A percentile compares a stretch with the other conserved stretches of the same genome.
phyloP scores from a whole-genome alignment of 768 basidiomycete species.

The Plicaturopsis crispa region DNA sequence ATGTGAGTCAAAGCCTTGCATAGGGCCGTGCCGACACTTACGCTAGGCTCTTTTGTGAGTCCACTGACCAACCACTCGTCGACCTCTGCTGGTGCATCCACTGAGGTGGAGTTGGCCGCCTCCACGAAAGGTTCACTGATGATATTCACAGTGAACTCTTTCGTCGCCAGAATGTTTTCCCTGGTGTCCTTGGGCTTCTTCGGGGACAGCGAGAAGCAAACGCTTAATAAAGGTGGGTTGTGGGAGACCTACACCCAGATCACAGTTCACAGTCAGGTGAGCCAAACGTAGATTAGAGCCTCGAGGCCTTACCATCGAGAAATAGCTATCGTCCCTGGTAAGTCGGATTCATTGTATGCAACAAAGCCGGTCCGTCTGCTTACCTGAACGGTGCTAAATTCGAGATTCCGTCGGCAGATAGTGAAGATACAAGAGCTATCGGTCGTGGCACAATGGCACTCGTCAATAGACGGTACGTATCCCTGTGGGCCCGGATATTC shows the following conservation, averaged over 20 bases:
- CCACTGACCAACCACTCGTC: slow-evolving; percentile 60
- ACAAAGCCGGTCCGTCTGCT: no score
- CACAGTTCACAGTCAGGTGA: slow-evolving; percentile 6
- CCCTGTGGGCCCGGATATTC: slow-evolving; percentile 14
- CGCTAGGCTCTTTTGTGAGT: slow-evolving; percentile 44
- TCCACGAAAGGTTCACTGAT: slow-evolving; percentile 61
- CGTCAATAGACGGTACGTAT: slow-evolving; percentile 44
- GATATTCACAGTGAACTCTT: slow-evolving; percentile 65
- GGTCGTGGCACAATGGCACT: slow-evolving; percentile 60
- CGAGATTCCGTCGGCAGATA: slow-evolving; percentile 37
- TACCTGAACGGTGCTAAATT: slow-evolving; percentile 69
- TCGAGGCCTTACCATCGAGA: slow-evolving; percentile 44
- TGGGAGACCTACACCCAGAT: slow-evolving; percentile 38
- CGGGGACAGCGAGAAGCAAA: slow-evolving; percentile 45
- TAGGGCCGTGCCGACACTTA: slow-evolving; percentile 31
- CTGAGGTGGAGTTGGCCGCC: slow-evolving; percentile 46
- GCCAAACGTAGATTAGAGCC: slow-evolving; percentile 10
- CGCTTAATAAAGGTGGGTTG: slow-evolving; percentile 58
- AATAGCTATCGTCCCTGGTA: slow-evolving; percentile 34
- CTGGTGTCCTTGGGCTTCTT: slow-evolving; percentile 51
- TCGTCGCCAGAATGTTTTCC: slow-evolving; percentile 55
- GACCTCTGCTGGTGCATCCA: slow-evolving; percentile 43
- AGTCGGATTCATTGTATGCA: slow-evolving; percentile 3
- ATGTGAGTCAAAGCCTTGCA: slow-evolving; percentile 1
- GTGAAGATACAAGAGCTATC: slow-evolving; percentile 58